A percentile compares a stretch with the other conserved stretches of the same genome.
Evolutionary conservation across 257 asterid species (phyloP).

Genomic region (Gardenia jasminoides): DNA sequence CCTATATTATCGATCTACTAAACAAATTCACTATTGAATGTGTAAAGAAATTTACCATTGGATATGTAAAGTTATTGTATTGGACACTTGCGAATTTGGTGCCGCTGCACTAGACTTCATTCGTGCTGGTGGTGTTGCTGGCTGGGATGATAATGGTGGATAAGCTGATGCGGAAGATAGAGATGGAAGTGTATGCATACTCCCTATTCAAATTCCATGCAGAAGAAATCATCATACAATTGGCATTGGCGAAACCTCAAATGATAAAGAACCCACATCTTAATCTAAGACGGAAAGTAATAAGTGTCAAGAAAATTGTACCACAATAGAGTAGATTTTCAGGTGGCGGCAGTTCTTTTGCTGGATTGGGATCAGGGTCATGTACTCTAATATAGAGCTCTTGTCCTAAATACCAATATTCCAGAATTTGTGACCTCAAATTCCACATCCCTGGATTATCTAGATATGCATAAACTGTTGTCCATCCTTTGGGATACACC

Average conservation of each 20-base stretch:
- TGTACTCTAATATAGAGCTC: constrained; percentile 64
- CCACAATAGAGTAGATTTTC: constrained; percentile 58
- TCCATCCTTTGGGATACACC: constrained; percentile 70
- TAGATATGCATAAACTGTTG: constrained; percentile 52
- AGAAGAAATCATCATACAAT: too few relatives aligned
- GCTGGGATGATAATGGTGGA: constrained; percentile 9
- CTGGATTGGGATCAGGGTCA: constrained; percentile 49
- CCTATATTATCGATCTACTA: too few relatives aligned
- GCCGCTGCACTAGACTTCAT: constrained; percentile 21
- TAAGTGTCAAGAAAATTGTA: neutral
- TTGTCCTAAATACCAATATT: constrained; percentile 57
- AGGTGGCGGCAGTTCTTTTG: constrained; percentile 52
- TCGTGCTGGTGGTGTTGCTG: constrained; percentile 19
- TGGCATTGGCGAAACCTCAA: neutral
- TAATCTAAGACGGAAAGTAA: too few relatives aligned
- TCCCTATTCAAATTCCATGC: constrained; percentile 20
- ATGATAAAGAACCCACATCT: too few relatives aligned
- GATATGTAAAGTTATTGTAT: constrained; percentile 25
- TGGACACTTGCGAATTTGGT: constrained; percentile 22
- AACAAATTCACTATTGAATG: too few relatives aligned
- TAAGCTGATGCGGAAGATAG: constrained; percentile 29
- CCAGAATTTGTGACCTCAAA: constrained; percentile 55
- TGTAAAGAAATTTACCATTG: constrained; percentile 21
- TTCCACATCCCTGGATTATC: constrained; percentile 85
- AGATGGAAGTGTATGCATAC: constrained; percentile 28